Conservation (phyloP, 352 stramenopile genomes). For the Pythium rhizo-oryzae region DNA sequence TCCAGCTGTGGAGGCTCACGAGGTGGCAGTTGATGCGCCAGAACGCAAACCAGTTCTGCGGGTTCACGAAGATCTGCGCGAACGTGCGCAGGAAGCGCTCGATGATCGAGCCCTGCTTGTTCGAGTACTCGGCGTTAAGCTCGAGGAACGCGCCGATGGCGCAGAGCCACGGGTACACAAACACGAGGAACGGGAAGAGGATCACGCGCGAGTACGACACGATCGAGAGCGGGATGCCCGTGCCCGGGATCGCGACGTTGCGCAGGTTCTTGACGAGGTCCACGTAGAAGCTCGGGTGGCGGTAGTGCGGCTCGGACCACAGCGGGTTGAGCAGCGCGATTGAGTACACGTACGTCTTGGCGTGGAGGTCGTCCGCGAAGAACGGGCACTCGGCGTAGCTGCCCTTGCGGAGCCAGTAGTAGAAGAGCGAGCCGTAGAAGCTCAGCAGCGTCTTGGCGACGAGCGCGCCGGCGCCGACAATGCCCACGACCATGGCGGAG, state of each 20-base stretch:
- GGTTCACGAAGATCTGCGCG: constrained; percentile 77
- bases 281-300: constrained; percentile 93
- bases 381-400: constrained; percentile 79
- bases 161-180: constrained; percentile 89
- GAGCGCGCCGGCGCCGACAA: constrained; percentile 30
- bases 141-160: constrained; percentile 83
- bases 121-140: constrained; percentile 60
- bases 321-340: constrained; percentile 94
- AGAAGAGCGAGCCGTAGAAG: constrained; percentile 78
- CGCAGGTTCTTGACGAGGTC: constrained; percentile 97
- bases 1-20: constrained; percentile 93
- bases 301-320: constrained; percentile 97
- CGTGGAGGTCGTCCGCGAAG: constrained; percentile 76
- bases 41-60: constrained; percentile 98
- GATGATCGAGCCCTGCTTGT: constrained; percentile 66
- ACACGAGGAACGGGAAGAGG: constrained; percentile 85
- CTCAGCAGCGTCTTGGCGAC: constrained; percentile 53
- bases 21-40: constrained; percentile 97
- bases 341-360: constrained; percentile 95
- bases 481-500: constrained; percentile 37
- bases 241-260: constrained; percentile 98
- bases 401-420: constrained; percentile 81
- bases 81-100: constrained; percentile 93
- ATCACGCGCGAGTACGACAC: constrained; percentile 85
- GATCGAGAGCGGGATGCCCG: constrained; percentile 92